Evolutionary conservation across 2,329 filamentous ascomycete species (phyloP).

Genomic region (Beauveria sp.): DNA sequence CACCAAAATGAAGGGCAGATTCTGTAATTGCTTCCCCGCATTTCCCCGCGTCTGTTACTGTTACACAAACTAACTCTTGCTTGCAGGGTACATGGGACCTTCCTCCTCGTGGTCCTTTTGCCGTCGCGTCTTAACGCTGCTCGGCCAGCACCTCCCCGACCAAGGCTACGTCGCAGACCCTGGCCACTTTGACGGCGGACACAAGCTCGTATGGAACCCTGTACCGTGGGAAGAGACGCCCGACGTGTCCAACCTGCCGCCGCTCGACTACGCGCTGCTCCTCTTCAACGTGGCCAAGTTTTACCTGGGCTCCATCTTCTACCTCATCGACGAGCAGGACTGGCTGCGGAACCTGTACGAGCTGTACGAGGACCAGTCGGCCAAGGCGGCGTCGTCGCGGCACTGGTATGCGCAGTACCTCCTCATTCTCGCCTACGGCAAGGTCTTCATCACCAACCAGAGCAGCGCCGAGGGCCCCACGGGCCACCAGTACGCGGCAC

Average conservation of each 20-base stretch:
- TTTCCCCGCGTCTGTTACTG: background rate
- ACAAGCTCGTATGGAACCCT: slow-evolving; percentile 20
- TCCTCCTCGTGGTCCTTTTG: slow-evolving; percentile 30
- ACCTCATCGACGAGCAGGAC: slow-evolving; percentile 18
- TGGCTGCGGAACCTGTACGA: slow-evolving; percentile 16
- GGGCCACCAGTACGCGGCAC: slow-evolving; percentile 30
- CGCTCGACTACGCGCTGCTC: slow-evolving; percentile 18
- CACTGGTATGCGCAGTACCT: slow-evolving; percentile 27
- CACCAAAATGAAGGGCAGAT: slow-evolving; percentile 22
- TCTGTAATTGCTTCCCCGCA: slow-evolving; percentile 17
- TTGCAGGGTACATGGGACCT: slow-evolving; percentile 27
- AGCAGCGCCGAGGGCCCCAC: slow-evolving; percentile 22
- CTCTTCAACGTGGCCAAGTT: slow-evolving; percentile 20
- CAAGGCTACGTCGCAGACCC: slow-evolving; percentile 23
- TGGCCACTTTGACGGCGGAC: slow-evolving; percentile 26
- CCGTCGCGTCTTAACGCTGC: slow-evolving; percentile 24
- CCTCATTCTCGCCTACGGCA: slow-evolving; percentile 25
- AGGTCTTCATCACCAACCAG: slow-evolving; percentile 21
- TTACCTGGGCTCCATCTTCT: slow-evolving; percentile 18
- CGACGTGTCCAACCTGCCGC: slow-evolving; percentile 20
- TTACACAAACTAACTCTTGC: background rate
- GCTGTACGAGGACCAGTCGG: slow-evolving; percentile 17
- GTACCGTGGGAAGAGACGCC: slow-evolving; percentile 18
- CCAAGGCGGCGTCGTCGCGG: slow-evolving; percentile 14
- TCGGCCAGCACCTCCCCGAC: slow-evolving; percentile 25